Evolutionary conservation across 2,329 filamentous ascomycete genomes (phyloP).

Genomic region (Chalara sp.): DNA sequence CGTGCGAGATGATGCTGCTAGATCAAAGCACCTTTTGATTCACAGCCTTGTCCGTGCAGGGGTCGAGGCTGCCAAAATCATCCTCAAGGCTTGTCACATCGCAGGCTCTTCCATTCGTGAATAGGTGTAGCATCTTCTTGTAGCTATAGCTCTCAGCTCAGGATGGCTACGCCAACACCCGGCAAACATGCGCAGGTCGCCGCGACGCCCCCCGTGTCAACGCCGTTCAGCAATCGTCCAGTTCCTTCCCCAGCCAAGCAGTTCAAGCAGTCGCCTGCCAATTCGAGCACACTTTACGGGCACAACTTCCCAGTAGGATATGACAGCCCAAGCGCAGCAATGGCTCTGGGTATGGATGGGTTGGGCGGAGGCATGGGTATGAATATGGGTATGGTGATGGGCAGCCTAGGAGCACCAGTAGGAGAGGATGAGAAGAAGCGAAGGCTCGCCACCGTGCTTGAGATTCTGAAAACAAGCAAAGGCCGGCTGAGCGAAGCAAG

Average conservation of each 20-base stretch:
- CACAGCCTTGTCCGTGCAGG: too few relatives aligned
- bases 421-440: conserved; percentile 46
- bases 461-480: conserved; percentile 33
- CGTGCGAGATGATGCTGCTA: too few relatives aligned
- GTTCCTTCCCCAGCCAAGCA: conserved; percentile 54
- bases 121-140: too few relatives aligned
- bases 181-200: conserved; percentile 19
- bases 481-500: conserved; percentile 69
- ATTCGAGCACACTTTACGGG: conserved; percentile 38
- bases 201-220: conserved; percentile 60
- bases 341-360: conserved; percentile 47
- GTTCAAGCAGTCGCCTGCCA: conserved; percentile 50
- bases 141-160: too few relatives aligned
- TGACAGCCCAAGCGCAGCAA: conserved; percentile 57
- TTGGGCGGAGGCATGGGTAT: conserved; percentile 44
- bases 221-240: conserved; percentile 54
- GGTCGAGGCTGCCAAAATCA: too few relatives aligned
- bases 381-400: conserved; percentile 24
- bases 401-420: conserved; percentile 15
- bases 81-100: too few relatives aligned
- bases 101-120: too few relatives aligned
- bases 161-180: conserved; percentile 28
- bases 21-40: too few relatives aligned
- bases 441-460: conserved; percentile 30
- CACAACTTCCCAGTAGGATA: conserved; percentile 37